Percentiles rank a stretch among this genome's conserved stretches.
These are phyloP conservation scores for Starmerella davenportii DNA, from an alignment of 805 yeast genomes.

Conservation along the genomic window DNA sequence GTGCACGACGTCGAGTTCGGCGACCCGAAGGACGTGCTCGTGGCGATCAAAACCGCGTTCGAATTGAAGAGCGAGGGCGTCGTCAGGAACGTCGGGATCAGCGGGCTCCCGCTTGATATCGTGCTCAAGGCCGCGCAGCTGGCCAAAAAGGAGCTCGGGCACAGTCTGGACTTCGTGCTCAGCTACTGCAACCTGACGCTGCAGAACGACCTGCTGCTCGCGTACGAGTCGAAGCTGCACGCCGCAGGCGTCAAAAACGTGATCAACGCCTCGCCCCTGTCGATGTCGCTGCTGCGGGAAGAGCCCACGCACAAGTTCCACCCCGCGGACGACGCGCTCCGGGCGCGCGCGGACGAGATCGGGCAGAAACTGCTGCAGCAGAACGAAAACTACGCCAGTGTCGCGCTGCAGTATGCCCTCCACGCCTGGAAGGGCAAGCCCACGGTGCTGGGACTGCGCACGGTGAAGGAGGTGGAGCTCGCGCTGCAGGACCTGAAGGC, in stretches of 20 bases:
- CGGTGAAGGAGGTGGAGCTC: slow-evolving; percentile 38
- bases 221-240: slow-evolving; percentile 31
- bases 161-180: slow-evolving; percentile 54
- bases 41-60: slow-evolving; percentile 45
- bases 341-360: slow-evolving; percentile 28
- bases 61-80: slow-evolving; percentile 44
- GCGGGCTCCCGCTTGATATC: slow-evolving; percentile 72
- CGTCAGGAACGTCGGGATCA: slow-evolving; percentile 50
- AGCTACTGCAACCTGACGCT: slow-evolving; percentile 69
- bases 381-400: slow-evolving; percentile 54
- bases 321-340: slow-evolving; percentile 51
- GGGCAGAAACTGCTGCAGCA: slow-evolving; percentile 30
- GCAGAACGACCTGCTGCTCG: slow-evolving; percentile 44
- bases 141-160: slow-evolving; percentile 26
- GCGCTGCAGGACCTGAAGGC: slow-evolving; percentile 48
- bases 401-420: slow-evolving; percentile 63
- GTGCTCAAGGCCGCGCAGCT: slow-evolving; percentile 35
- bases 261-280: slow-evolving; percentile 69
- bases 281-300: slow-evolving; percentile 69
- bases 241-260: slow-evolving; percentile 37
- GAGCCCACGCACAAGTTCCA: slow-evolving; percentile 57
- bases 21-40: slow-evolving; percentile 33
- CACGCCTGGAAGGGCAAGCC: slow-evolving; percentile 41
- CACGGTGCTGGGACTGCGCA: slow-evolving; percentile 65
- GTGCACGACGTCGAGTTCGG: slow-evolving; percentile 83